A percentile compares a stretch with the other conserved stretches of the same genome.
Evolutionary conservation across 163 green algal species (phyloP).

Genomic region (Coccomyxa subellipsoidea): DNA sequence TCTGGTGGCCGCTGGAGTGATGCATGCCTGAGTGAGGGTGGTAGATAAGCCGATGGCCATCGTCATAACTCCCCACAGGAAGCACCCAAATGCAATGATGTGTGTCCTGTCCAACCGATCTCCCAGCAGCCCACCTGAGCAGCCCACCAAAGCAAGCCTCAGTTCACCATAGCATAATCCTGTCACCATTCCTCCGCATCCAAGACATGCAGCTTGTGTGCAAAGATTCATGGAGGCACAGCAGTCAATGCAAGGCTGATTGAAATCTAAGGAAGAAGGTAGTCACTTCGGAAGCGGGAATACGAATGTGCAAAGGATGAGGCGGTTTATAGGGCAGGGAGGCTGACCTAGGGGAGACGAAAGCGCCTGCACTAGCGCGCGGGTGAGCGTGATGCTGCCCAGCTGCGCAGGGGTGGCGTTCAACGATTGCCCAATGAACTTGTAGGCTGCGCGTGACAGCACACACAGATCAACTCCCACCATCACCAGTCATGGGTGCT

Average conservation of each 20-base stretch:
- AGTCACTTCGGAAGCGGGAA: too few species aligned
- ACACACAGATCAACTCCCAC: slow-evolving; percentile 12
- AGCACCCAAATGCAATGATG: slow-evolving; percentile 58
- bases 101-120: slow-evolving; percentile 55
- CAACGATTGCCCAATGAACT: slow-evolving; percentile 56
- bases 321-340: background rate
- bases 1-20: background rate
- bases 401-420: slow-evolving; percentile 60
- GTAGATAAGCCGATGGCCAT: slow-evolving; percentile 49
- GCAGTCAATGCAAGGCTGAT: too few species aligned
- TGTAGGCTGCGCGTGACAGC: slow-evolving; percentile 57
- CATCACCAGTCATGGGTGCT: too few species aligned
- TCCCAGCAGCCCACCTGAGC: slow-evolving; percentile 49
- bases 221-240: too few species aligned
- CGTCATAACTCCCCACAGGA: slow-evolving; percentile 81
- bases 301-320: background rate
- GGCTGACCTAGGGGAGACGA: slow-evolving; percentile 41
- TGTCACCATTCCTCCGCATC: too few species aligned
- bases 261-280: too few species aligned
- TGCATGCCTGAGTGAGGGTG: slow-evolving; percentile 31
- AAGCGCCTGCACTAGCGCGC: slow-evolving; percentile 59
- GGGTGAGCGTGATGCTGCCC: slow-evolving; percentile 60
- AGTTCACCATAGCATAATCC: too few species aligned
- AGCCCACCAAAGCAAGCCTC: background rate
- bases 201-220: too few species aligned